Base-by-base conservation (phyloP, 441 rosid species). In the Jatropha podagrica region DNA sequence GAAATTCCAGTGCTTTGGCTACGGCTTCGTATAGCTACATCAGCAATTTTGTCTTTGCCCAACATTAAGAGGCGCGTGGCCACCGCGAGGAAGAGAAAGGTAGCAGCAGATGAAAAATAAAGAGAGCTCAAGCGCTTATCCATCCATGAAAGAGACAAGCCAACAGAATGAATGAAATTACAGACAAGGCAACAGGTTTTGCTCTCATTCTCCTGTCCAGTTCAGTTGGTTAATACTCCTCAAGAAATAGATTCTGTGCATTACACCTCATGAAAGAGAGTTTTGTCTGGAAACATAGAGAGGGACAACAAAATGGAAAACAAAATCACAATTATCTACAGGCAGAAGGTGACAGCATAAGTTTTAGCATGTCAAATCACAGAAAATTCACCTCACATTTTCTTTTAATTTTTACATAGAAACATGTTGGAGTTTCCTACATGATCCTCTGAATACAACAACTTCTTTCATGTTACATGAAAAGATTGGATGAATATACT, bases 291-390 rank as follows among this genome's bases (percentile, higher is more conserved):
- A 18, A 44, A 44, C 46, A 44, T 46, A 18, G 52, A 15, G 20
- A 15, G 23, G 2, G 4, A 55, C 18, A 55, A 42, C 3, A 51
- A 14, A 15, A 54, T 4, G 58, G 58, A 61, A 42, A 55, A 68
- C 74, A 76, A 77, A 72, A 77, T 72, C 76, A 84, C 68, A 68
- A 56, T 69, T 80, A 85, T 78, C 81, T 79, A 85, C 85, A 78
- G 51, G 68, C 65, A 55, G 20, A 44, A 27, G 11, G 69, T 54
- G 59, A 48, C 41, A 15, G 38, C 61, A 65, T n/a, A 71, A 67
- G 86, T 69, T 82, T 59, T 52, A 44, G 76, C 11, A 68, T 54
- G 80, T 73, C 76, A 78, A 81, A 76, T 70, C 55, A 67, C 80
- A 79, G 77, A 69, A 59, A 78, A 61, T 81, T 76, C 77, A 77